Conservation (phyloP, 805 yeast genomes). For the Candida sakaeoensis region DNA sequence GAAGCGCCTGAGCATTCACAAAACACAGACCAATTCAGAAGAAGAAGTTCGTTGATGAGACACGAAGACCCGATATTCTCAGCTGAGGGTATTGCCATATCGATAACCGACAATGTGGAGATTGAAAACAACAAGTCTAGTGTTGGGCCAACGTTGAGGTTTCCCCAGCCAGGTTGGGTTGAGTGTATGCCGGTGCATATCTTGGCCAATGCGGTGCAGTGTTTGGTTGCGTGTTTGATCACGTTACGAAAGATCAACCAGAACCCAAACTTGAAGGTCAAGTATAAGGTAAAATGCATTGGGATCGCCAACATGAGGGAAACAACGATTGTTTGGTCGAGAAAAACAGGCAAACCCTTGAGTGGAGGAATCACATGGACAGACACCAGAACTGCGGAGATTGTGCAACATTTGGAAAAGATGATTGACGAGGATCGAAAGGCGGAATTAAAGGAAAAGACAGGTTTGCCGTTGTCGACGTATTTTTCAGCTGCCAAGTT, state of each 20-base stretch:
- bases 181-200: constrained; percentile 88
- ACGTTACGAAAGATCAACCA: constrained; percentile 55
- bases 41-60: constrained; percentile 40
- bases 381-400: constrained; percentile 78
- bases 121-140: constrained; percentile 55
- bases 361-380: constrained; percentile 94
- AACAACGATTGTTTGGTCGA: constrained; percentile 86
- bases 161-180: constrained; percentile 88
- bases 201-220: constrained; percentile 73
- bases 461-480: constrained; percentile 87
- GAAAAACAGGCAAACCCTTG: constrained; percentile 75
- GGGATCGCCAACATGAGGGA: constrained; percentile 97
- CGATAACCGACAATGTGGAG: constrained; percentile 53
- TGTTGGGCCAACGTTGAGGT: constrained; percentile 65
- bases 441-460: constrained; percentile 54
- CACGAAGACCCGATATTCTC: constrained; percentile 60
- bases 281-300: constrained; percentile 64
- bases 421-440: constrained; percentile 53
- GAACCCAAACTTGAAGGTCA: constrained; percentile 45
- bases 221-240: constrained; percentile 64
- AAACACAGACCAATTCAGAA: constrained; percentile 44
- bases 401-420: constrained; percentile 60
- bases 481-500: constrained; percentile 89
- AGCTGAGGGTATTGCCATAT: constrained; percentile 70
- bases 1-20: constrained; percentile 42